Conservation (phyloP, 78 protist species). For the Dictyostelium brefeldianum region DNA sequence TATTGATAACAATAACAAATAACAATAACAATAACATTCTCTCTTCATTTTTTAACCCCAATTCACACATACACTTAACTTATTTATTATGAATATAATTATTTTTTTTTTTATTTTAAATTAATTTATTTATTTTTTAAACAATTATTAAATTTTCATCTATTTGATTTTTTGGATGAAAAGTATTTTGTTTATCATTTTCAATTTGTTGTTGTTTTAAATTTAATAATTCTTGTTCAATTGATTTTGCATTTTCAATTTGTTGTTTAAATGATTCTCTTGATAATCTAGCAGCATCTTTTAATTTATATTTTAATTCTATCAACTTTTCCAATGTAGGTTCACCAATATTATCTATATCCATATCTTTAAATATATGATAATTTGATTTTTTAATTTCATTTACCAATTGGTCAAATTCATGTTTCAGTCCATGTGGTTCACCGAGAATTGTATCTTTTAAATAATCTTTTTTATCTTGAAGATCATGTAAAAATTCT, state of each 20-base stretch:
- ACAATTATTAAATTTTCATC: constrained; percentile 2
- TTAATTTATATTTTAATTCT: constrained; percentile 22
- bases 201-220: not conserved
- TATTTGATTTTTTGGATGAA: constrained; percentile 7
- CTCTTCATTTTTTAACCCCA: too few species aligned
- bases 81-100: not conserved
- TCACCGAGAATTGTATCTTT: not conserved
- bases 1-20: too few species aligned
- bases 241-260: not conserved
- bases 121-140: not conserved
- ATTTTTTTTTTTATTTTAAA: not conserved
- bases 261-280: not conserved
- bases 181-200: not conserved
- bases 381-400: not conserved
- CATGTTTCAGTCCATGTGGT: not conserved
- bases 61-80: too few species aligned
- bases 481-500: constrained; percentile 7
- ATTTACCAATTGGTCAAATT: not conserved
- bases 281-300: not conserved
- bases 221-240: constrained; percentile 1
- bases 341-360: not conserved
- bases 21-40: too few species aligned
- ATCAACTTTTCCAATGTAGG: not conserved
- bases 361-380: not conserved
- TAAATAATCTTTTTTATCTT: not conserved